These are phyloP conservation scores for Cardamine occulta DNA, from an alignment of 345 rosid species.

Conservation along the genomic window DNA sequence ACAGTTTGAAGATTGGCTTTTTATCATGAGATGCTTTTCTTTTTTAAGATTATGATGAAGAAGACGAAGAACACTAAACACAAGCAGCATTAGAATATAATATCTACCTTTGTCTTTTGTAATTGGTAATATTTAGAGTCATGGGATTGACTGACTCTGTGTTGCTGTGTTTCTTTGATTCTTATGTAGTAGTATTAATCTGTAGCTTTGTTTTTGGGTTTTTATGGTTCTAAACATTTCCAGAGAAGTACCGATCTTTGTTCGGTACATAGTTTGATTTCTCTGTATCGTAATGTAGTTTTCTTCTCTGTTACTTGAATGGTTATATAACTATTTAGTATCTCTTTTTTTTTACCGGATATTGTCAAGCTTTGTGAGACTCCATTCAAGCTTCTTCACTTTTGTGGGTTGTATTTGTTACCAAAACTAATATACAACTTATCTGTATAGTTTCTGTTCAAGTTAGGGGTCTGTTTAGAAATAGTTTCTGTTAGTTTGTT, in stretches of 20 bases:
- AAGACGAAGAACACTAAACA: slow-evolving; percentile 31
- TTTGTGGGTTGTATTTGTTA: background rate
- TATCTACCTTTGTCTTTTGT: slow-evolving; percentile 46
- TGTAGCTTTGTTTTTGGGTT: background rate
- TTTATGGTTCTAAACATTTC: slow-evolving; percentile 28
- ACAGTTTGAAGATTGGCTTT: slow-evolving; percentile 43
- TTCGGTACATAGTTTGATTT: slow-evolving; percentile 37
- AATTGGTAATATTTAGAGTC: slow-evolving; percentile 36
- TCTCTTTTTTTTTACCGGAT: background rate
- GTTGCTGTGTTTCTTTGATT: slow-evolving; percentile 42
- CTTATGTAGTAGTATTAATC: slow-evolving; percentile 27
- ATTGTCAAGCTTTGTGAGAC: background rate
- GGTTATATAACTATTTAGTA: slow-evolving; percentile 3
- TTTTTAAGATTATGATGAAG: slow-evolving; percentile 20
- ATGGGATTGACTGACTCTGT: slow-evolving; percentile 22
- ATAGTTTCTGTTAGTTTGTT: background rate
- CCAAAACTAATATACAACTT: background rate
- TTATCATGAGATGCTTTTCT: slow-evolving; percentile 19
- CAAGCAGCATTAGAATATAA: slow-evolving; percentile 28
- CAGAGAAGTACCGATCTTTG: slow-evolving; percentile 32
- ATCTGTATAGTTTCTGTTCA: background rate
- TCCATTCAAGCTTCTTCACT: slow-evolving; percentile 14
- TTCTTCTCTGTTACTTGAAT: slow-evolving; percentile 19
- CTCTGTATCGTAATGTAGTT: slow-evolving; percentile 33
- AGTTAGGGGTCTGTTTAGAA: background rate